Percentiles rank a stretch among this genome's conserved stretches.
phyloP scores from a whole-genome alignment of 2,329 filamentous ascomycete genomes.

The Aspergillus ochraceoroseus region DNA sequence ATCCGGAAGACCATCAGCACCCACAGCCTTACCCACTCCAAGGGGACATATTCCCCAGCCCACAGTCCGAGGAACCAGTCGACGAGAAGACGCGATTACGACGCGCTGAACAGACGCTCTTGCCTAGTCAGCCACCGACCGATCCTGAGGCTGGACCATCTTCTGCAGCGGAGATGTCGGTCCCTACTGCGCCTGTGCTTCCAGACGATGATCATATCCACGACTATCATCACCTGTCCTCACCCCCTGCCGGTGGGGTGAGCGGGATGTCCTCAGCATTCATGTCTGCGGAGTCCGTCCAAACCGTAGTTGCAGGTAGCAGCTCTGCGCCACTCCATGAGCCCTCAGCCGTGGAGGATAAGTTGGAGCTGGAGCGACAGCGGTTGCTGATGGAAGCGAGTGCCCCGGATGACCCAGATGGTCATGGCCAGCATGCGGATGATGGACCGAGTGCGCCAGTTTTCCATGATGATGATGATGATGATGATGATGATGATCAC shows the following conservation, averaged over 20 bases:
- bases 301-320: constrained; percentile 32
- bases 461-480: constrained; percentile 56
- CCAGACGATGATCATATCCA: constrained; percentile 53
- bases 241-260: constrained; percentile 19
- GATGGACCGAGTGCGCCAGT: constrained; percentile 54
- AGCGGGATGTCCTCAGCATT: constrained; percentile 23
- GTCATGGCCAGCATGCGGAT: constrained; percentile 8
- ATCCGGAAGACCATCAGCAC: constrained; percentile 24
- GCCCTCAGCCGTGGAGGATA: constrained; percentile 57
- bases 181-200: constrained; percentile 44
- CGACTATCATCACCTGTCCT: constrained; percentile 35
- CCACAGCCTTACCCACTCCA: constrained; percentile 23
- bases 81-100: constrained; percentile 79
- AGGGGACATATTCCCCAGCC: constrained; percentile 37
- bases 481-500: constrained; percentile 54
- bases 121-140: constrained; percentile 72
- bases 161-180: constrained; percentile 24
- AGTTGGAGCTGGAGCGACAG: constrained; percentile 68
- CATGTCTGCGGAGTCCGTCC: constrained; percentile 30
- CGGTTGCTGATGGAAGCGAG: constrained; percentile 61
- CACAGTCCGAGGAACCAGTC: constrained; percentile 56
- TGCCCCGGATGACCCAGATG: constrained; percentile 46
- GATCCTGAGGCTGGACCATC: constrained; percentile 46
- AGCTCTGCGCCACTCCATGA: constrained; percentile 43
- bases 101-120: constrained; percentile 68